Conservation (phyloP, 306 rosid genomes). For the Quercus cerris region DNA sequence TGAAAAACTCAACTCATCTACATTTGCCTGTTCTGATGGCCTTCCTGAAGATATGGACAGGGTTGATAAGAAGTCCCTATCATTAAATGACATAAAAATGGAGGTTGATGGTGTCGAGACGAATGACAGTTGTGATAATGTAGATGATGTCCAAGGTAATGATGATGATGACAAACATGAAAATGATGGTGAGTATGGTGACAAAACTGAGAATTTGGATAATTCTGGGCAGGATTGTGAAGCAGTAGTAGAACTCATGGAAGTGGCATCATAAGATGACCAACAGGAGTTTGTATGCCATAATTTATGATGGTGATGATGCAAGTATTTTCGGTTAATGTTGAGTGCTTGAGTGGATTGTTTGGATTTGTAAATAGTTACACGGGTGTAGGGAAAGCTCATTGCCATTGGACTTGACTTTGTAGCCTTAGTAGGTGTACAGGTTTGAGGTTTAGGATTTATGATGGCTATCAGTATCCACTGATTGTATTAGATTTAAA, state of each 20-base stretch:
- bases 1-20: slow-evolving; percentile 27
- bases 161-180: slow-evolving; percentile 28
- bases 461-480: slow-evolving; percentile 9
- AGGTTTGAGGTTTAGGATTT: slow-evolving; percentile 33
- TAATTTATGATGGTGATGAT: slow-evolving; percentile 23
- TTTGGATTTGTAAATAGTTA: slow-evolving; percentile 57
- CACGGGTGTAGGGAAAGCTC: slow-evolving; percentile 33
- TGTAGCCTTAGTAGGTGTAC: slow-evolving; percentile 54
- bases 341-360: slow-evolving; percentile 28
- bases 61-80: slow-evolving; percentile 33
- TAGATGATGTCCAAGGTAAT: slow-evolving; percentile 29
- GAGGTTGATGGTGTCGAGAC: slow-evolving; percentile 37
- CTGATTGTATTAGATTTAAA: slow-evolving; percentile 33
- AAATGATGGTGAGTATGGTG: slow-evolving; percentile 24
- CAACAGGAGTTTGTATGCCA: slow-evolving; percentile 17
- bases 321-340: slow-evolving; percentile 22
- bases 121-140: slow-evolving; percentile 30
- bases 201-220: slow-evolving; percentile 16
- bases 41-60: slow-evolving; percentile 33
- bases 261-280: slow-evolving; percentile 35
- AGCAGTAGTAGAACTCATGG: slow-evolving; percentile 39
- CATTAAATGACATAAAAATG: slow-evolving; percentile 29
- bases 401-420: slow-evolving; percentile 27
- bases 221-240: slow-evolving; percentile 34
- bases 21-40: slow-evolving; percentile 28